A percentile compares a stretch with the other conserved stretches of the same genome.
These are phyloP conservation scores for Lecanicillium sp. DNA, from an alignment of 2,329 filamentous ascomycete species.

Conservation along the genomic window DNA sequence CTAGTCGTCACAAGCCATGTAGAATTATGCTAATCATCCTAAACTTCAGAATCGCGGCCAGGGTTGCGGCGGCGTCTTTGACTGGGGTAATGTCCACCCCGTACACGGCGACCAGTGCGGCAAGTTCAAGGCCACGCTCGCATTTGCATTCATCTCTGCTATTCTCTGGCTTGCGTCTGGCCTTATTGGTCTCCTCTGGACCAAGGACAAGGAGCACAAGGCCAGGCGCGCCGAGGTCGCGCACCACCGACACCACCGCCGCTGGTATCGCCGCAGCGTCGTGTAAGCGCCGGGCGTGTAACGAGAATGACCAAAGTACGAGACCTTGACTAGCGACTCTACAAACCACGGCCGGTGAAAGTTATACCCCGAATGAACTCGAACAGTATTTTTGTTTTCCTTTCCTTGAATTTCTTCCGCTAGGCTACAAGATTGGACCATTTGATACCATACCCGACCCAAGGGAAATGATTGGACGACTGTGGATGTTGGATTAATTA, in stretches of 20 bases:
- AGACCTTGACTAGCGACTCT: no score
- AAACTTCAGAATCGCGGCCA: conserved; percentile 30
- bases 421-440: no score
- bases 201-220: conserved; percentile 31
- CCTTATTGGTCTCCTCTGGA: conserved; percentile 49
- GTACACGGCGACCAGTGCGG: conserved; percentile 45
- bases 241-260: conserved; percentile 22
- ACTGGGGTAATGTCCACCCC: conserved; percentile 49
- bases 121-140: conserved; percentile 63
- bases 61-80: conserved; percentile 48
- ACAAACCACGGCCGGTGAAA: no score
- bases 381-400: no score
- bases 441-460: no score
- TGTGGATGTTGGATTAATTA: no score
- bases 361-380: no score
- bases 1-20: no score
- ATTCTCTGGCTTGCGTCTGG: conserved; percentile 62
- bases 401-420: no score
- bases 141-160: conserved; percentile 65
- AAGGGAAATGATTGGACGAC: no score
- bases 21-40: no score
- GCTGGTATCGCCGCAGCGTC: conserved; percentile 35
- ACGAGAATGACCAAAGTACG: no score
- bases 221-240: conserved; percentile 21
- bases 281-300: conserved; percentile 25